Base-by-base conservation (phyloP, 2,329 filamentous ascomycete genomes). In the Paraphaeosphaeria minitans region DNA sequence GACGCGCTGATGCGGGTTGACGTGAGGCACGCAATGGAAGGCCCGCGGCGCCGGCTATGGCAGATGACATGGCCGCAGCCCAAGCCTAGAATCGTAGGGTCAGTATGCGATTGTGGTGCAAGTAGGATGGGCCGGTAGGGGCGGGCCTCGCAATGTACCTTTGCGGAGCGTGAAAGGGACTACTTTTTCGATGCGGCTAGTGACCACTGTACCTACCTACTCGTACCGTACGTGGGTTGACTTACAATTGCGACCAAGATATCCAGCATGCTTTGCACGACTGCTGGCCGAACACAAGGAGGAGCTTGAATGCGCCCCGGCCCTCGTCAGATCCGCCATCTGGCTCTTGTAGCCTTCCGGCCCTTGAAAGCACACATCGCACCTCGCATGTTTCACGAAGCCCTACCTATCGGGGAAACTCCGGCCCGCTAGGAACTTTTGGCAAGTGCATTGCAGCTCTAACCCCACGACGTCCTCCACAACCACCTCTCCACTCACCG, bases 41-140 rank as follows among this genome's bases (percentile, higher is more conserved):
- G 49, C 66, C 63, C 61, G 60, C 65, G 56, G 67, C 67, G 62
- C 70, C 69, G 58, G 68, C 62, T 27, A 73, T 70, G 48, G 72
- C 72, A 67, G 71, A 66, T 65, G 71, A 71, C 74, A 76, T 76
- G 74, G 71, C 73, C 71, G 66, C 64, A 67, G 71, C 73, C 73
- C 66, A 72, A 61, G 66, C 66, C 71, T 74, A 59, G 35, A 52
- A 49, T 53, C 60, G 29, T 64, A 47, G 47, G 55, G 62, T 75
- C 60, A 75, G 71, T 64, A 58, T 49, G 56, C 43, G 55, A 27
- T 45, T 33, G 49, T 35, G 24, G 24, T 35, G 35, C 21, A 46
- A 48, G 29, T 48, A 56, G 24, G 54, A 48, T 57, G 52, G n/a
- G 33, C 48, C 52, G 48, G 55, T 50, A 48, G 29, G 55, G 53